A percentile compares a stretch with the other conserved stretches of the same genome.
phyloP scores from a whole-genome alignment of 768 basidiomycete genomes.

The Kwoniella europaea region DNA sequence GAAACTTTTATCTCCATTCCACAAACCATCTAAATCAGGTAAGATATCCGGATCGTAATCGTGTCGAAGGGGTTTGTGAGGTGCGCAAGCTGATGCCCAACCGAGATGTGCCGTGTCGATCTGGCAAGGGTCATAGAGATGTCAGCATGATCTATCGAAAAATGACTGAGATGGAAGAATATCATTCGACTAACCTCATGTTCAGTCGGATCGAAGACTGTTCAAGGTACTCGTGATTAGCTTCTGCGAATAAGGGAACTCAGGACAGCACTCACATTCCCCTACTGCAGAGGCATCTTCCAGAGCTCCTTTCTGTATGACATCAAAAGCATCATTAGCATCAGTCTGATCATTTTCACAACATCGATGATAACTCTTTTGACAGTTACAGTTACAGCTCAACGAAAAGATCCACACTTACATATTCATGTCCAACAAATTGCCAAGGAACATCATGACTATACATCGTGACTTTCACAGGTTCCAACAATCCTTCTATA shows the following conservation, averaged over 20 bases:
- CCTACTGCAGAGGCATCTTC: conserved; percentile 49
- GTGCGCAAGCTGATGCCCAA: conserved; percentile 55
- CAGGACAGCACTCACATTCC: conserved; percentile 41
- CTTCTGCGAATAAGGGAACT: too few relatives aligned
- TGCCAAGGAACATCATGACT: conserved; percentile 55
- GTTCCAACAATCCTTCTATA: conserved; percentile 41
- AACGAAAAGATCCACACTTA: conserved; percentile 27
- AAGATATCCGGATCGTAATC: conserved; percentile 35
- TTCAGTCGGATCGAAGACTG: conserved; percentile 47
- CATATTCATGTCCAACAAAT: conserved; percentile 54
- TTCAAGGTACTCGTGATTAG: too few relatives aligned
- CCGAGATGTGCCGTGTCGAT: conserved; percentile 51
- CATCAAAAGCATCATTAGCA: too few relatives aligned
- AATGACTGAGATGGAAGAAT: background rate
- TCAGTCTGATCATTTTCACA: background rate
- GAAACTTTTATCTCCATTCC: conserved; percentile 45
- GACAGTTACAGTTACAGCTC: background rate
- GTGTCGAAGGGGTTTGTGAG: conserved; percentile 50
- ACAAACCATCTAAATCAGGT: conserved; percentile 41
- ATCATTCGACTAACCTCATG: conserved; percentile 40
- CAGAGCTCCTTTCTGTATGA: conserved; percentile 44
- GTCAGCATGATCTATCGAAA: background rate
- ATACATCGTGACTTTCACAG: conserved; percentile 47
- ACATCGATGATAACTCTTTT: background rate
- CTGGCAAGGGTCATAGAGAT: conserved; percentile 20